Base-by-base conservation (phyloP, 257 asterid genomes). In the Petunia secreta region DNA sequence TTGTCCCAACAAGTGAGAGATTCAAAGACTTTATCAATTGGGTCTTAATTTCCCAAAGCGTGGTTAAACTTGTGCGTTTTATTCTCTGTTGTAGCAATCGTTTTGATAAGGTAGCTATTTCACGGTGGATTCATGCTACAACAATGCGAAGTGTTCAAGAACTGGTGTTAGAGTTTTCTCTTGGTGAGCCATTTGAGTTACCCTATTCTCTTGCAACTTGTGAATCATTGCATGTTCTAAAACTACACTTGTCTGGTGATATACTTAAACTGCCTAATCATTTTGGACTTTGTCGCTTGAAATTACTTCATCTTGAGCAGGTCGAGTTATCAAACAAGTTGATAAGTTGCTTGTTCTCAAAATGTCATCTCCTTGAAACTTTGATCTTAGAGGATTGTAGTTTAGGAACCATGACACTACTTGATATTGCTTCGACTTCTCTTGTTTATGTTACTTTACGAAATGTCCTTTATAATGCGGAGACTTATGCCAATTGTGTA, bases 231-330 rank as follows among this genome's bases (percentile, higher is more conserved):
- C 58, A 10, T 8, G 15, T 53, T 53, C 11, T 53, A 53, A 53
- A 53, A 10, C 37, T 58, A n/a, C 2, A 58, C 63, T 4, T n/a
- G 63, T 5, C 3, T n/a, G 37, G 37, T 8, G 9, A 2, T 2
- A n/a, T n/a, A 58, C 63, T 58, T 16, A 58, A n/a, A 58, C 63
- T 58, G 63, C 63, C 63, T 58, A 58, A 16, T 58, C 63, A 58
- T 58, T 58, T 58, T n/a, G 63, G 63, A 58, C 6, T 58, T 58
- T 25, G 37, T 58, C 63, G 16, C 6, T 37, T 58, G 37, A 58
- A n/a, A 58, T 58, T 58, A 37, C 63, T 58, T 6, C 63, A 58
- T 58, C 63, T n/a, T 58, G 63, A 58, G 37, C 9, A 58, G 1
- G 37, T n/a, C 8, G 7, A n/a, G 10, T 58, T 58, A 2, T 58